Percentiles rank a stretch among this genome's conserved stretches.
Evolutionary conservation across 129 eudicot genomes (phyloP).

Genomic region (Apium graveolens): DNA sequence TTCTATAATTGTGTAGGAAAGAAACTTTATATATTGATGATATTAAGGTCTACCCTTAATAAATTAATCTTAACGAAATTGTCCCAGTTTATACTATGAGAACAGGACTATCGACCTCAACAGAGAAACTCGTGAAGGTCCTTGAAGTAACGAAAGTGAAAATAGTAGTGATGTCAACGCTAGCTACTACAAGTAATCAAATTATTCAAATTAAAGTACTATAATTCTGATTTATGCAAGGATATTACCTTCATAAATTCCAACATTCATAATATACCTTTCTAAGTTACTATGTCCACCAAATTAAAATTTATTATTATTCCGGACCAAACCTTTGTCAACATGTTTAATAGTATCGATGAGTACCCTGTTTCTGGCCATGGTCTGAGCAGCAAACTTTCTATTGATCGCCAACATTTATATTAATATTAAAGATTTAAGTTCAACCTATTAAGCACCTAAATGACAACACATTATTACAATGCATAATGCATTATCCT

Average conservation of each 20-base stretch:
- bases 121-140: conserved; percentile 54
- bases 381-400: conserved; percentile 67
- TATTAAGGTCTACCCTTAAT: too few species aligned
- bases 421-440: too few species aligned
- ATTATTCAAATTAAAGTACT: background rate
- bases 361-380: conserved; percentile 71
- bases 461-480: too few species aligned
- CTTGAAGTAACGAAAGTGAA: conserved; percentile 90
- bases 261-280: too few species aligned
- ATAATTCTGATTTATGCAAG: background rate
- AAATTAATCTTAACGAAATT: too few species aligned
- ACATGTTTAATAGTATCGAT: conserved; percentile 48
- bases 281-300: too few species aligned
- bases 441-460: too few species aligned
- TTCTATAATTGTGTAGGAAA: too few species aligned
- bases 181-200: conserved; percentile 8
- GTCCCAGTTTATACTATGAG: conserved; percentile 12
- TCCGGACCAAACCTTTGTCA: too few species aligned
- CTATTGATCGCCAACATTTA: conserved; percentile 11
- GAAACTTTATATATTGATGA: too few species aligned
- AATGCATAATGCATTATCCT: too few species aligned
- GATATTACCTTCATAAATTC: too few species aligned
- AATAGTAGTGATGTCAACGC: conserved; percentile 47
- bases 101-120: conserved; percentile 57
- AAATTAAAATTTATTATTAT: conserved; percentile 3